Evolutionary conservation across 2,329 filamentous ascomycete species (phyloP).

Genomic region (Diatrype stigma): DNA sequence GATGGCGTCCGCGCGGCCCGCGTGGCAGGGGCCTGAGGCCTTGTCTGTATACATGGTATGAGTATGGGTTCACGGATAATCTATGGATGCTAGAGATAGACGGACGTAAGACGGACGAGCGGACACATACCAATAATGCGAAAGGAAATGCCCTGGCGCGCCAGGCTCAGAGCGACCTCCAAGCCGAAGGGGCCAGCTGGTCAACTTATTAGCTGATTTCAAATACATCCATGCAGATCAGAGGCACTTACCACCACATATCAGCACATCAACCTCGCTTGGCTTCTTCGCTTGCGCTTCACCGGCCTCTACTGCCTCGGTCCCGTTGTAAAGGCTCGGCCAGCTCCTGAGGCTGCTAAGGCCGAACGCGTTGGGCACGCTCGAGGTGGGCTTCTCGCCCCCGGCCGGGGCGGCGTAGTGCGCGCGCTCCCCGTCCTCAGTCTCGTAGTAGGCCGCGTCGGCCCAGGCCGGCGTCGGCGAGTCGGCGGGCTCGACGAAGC

Average conservation of each 20-base stretch:
- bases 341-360: not conserved
- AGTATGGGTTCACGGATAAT: no score
- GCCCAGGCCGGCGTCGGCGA: not conserved
- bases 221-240: not conserved
- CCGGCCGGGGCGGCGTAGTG: not conserved
- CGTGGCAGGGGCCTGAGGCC: constrained; percentile 18
- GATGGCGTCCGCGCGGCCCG: constrained; percentile 16
- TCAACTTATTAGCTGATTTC: not conserved
- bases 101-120: no score
- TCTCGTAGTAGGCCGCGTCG: not conserved
- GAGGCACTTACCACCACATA: constrained; percentile 25
- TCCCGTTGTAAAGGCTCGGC: not conserved
- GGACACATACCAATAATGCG: constrained; percentile 29
- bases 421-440: not conserved
- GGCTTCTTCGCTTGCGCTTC: constrained; percentile 21
- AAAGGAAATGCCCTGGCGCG: constrained; percentile 28
- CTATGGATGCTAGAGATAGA: no score
- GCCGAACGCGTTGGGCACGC: not conserved
- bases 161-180: constrained; percentile 25
- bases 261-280: constrained; percentile 29
- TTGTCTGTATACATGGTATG: constrained; percentile 27
- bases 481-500: not conserved
- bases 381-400: not conserved
- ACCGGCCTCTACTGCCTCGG: constrained; percentile 6
- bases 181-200: constrained; percentile 30